Percentiles rank a stretch among this genome's conserved stretches.
phyloP scores from a whole-genome alignment of 345 rosid species.

The Ceriops zippeliana region DNA sequence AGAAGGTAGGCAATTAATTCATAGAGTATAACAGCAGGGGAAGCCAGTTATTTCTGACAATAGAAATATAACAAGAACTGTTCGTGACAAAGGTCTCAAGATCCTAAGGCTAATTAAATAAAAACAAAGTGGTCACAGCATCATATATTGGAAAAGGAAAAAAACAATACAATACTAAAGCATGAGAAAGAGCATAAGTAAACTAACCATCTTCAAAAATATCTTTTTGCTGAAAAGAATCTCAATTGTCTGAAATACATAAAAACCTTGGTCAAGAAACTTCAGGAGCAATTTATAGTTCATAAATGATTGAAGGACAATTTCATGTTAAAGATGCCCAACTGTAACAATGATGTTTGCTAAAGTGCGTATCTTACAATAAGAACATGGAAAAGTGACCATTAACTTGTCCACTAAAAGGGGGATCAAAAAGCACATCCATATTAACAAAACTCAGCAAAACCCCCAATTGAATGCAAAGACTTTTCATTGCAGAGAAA shows the following conservation, averaged over 20 bases:
- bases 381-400: background rate
- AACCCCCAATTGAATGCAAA: background rate
- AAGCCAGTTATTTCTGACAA: background rate
- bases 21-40: too few relatives aligned
- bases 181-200: background rate
- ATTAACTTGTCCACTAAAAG: background rate
- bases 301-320: too few relatives aligned
- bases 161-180: background rate
- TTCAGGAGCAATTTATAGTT: background rate
- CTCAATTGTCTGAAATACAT: slow-evolving; percentile 66
- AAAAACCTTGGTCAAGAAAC: slow-evolving; percentile 1
- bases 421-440: background rate
- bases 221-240: slow-evolving; percentile 61
- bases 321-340: too few relatives aligned
- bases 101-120: background rate
- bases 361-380: too few relatives aligned
- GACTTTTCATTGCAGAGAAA: background rate
- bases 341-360: too few relatives aligned
- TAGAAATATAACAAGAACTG: background rate
- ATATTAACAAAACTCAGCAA: background rate
- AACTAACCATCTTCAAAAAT: slow-evolving; percentile 67
- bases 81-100: slow-evolving; percentile 10
- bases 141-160: too few relatives aligned
- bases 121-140: background rate
- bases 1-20: too few relatives aligned